phyloP scores from a whole-genome alignment of 768 basidiomycete genomes.

The Mycena crocata region DNA sequence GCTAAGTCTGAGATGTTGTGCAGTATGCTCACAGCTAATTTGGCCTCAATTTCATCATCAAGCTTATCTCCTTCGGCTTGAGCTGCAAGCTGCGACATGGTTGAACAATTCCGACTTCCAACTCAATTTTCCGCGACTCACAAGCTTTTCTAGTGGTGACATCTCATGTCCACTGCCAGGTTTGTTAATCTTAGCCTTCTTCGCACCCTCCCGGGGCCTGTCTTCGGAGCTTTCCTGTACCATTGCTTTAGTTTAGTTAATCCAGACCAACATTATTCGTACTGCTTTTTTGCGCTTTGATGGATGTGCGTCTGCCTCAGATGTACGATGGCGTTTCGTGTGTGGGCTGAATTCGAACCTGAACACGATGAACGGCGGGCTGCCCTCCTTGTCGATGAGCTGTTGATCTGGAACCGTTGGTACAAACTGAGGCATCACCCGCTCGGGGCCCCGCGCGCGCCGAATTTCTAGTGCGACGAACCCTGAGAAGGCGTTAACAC shows the following conservation, averaged over 20 bases:
- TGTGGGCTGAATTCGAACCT: not conserved
- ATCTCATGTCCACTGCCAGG: not conserved
- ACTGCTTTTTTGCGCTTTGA: not conserved
- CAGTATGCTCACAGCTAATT: not conserved
- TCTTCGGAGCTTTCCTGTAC: not conserved
- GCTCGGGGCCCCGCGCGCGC: not conserved
- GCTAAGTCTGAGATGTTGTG: not conserved
- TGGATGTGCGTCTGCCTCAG: not conserved
- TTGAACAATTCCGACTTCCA: too few species aligned
- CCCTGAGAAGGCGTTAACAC: not conserved
- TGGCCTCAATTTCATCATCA: not conserved
- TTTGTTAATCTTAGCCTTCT: too few species aligned
- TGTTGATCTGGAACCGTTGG: not conserved
- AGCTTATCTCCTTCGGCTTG: slow-evolving; percentile 5
- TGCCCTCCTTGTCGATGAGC: not conserved
- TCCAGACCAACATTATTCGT: not conserved
- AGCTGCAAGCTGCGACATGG: not conserved
- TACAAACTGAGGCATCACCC: not conserved
- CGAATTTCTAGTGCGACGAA: slow-evolving; percentile 2
- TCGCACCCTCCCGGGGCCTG: not conserved
- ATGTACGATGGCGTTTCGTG: not conserved
- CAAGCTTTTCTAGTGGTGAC: not conserved
- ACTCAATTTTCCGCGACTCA: not conserved
- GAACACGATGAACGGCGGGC: slow-evolving; percentile 3
- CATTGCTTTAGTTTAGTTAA: not conserved